Conservation (phyloP, 73 alveolate genomes). For the Durusdinium trenchii region DNA sequence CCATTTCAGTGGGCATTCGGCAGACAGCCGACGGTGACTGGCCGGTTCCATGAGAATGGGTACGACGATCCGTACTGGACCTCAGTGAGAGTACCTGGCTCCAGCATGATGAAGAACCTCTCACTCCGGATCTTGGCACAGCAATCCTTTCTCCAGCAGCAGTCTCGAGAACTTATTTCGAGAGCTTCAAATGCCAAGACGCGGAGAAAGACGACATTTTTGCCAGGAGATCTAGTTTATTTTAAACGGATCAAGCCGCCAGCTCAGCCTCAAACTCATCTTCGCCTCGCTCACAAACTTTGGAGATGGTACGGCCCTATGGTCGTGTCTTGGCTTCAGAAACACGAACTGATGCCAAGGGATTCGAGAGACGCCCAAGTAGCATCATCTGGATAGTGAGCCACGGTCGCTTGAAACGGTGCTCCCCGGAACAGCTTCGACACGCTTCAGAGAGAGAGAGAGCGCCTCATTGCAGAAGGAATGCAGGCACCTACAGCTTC, state of each 20-base stretch:
- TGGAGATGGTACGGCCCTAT: conserved; percentile 52
- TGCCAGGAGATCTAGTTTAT: neutral
- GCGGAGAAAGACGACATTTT: neutral
- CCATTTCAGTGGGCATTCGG: conserved; percentile 43
- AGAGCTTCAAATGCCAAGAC: neutral
- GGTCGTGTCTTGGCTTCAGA: neutral
- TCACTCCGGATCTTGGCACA: neutral
- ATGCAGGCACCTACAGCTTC: neutral
- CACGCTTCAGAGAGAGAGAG: too few species aligned
- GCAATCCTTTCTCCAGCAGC: neutral
- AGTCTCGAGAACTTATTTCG: neutral
- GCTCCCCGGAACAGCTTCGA: too few species aligned
- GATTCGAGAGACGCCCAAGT: neutral
- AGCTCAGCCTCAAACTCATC: neutral
- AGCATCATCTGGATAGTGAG: conserved; percentile 31
- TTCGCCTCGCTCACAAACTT: neutral
- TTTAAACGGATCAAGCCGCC: conserved; percentile 14
- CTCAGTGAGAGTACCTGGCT: neutral
- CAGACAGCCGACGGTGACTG: neutral
- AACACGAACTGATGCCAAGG: neutral
- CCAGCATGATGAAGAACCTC: neutral
- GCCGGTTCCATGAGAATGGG: neutral
- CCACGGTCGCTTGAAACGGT: too few species aligned
- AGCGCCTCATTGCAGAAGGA: too few species aligned
- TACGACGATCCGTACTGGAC: neutral